These are phyloP conservation scores for Penicillium sp. DNA, from an alignment of 2,329 filamentous ascomycete genomes.

Conservation along the genomic window DNA sequence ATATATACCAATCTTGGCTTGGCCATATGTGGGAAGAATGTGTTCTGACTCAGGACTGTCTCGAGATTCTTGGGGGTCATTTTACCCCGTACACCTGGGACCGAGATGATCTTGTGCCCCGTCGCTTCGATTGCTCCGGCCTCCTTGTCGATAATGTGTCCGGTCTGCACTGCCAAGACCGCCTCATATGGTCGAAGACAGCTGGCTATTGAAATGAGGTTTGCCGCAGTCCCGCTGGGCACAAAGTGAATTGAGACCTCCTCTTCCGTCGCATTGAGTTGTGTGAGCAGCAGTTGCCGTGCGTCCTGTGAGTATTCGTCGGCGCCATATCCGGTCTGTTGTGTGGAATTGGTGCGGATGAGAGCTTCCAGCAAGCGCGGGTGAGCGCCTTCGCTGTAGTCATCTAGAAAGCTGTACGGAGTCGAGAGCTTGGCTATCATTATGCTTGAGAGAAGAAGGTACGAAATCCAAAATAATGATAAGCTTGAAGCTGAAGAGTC, in stretches of 20 bases:
- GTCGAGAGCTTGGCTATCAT: constrained; percentile 19
- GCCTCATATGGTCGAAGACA: constrained; percentile 58
- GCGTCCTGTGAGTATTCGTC: constrained; percentile 53
- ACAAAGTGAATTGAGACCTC: constrained; percentile 57
- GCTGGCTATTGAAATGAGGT: constrained; percentile 58
- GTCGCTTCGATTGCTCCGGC: constrained; percentile 58
- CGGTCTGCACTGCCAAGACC: constrained; percentile 56
- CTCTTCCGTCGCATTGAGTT: constrained; percentile 37
- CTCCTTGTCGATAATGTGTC: constrained; percentile 57
- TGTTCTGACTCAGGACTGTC: constrained; percentile 53
- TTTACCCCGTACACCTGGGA: constrained; percentile 53
- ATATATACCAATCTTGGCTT: constrained; percentile 58
- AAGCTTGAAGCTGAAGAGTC: neutral
- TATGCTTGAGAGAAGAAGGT: neutral
- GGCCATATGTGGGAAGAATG: constrained; percentile 59
- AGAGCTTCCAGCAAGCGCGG: constrained; percentile 56
- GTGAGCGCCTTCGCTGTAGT: constrained; percentile 59
- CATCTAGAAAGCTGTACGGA: constrained; percentile 55
- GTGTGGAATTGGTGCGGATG: constrained; percentile 50
- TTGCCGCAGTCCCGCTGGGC: constrained; percentile 58
- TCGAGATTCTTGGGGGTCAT: constrained; percentile 51
- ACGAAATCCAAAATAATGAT: neutral
- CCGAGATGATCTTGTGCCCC: constrained; percentile 59
- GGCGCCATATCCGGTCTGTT: constrained; percentile 55
- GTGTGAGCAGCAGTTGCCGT: constrained; percentile 46